Percentiles rank a stretch among this genome's conserved stretches.
Evolutionary conservation across 1,284 basidiomycete species (phyloP).

Genomic region (Moniliophthora roreri): DNA sequence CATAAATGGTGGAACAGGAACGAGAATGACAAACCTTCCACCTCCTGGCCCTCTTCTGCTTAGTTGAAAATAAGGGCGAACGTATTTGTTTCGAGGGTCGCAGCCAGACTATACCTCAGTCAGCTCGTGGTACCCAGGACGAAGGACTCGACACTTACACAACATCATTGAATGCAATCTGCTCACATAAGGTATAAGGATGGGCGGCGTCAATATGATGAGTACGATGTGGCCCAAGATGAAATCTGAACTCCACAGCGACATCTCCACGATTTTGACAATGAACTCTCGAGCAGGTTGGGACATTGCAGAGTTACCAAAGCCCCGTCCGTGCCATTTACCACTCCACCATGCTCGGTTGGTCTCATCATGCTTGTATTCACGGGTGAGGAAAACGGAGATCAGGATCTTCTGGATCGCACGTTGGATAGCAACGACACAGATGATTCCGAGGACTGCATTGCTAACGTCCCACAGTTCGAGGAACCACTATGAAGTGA

Average conservation of each 20-base stretch:
- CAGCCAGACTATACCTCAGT: conserved; percentile 67
- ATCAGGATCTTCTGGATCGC: conserved; percentile 93
- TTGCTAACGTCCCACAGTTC: conserved; percentile 96
- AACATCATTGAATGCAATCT: conserved; percentile 89
- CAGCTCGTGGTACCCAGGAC: conserved; percentile 15
- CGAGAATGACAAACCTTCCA: conserved; percentile 71
- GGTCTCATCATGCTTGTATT: conserved; percentile 96
- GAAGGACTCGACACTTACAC: conserved; percentile 52
- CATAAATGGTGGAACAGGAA: conserved; percentile 1
- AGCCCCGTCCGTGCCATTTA: conserved; percentile 92
- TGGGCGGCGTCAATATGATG: conserved; percentile 83
- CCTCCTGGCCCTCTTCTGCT: conserved; percentile 87
- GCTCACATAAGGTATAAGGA: conserved; percentile 86
- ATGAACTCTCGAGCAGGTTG: conserved; percentile 95
- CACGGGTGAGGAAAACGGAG: conserved; percentile 88
- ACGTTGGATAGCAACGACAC: conserved; percentile 86
- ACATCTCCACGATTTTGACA: conserved; percentile 97
- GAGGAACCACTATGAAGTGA: conserved; percentile 80
- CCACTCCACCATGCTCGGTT: conserved; percentile 99
- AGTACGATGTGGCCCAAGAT: conserved; percentile 80
- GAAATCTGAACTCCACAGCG: conserved; percentile 93
- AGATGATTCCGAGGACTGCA: conserved; percentile 86
- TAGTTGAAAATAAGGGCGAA: conserved; percentile 91
- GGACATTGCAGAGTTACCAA: conserved; percentile 86
- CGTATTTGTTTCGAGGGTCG: conserved; percentile 93